Percentiles rank a stretch among this genome's conserved stretches.
phyloP scores from a whole-genome alignment of 768 basidiomycete genomes.

The Trametes gibbosa region DNA sequence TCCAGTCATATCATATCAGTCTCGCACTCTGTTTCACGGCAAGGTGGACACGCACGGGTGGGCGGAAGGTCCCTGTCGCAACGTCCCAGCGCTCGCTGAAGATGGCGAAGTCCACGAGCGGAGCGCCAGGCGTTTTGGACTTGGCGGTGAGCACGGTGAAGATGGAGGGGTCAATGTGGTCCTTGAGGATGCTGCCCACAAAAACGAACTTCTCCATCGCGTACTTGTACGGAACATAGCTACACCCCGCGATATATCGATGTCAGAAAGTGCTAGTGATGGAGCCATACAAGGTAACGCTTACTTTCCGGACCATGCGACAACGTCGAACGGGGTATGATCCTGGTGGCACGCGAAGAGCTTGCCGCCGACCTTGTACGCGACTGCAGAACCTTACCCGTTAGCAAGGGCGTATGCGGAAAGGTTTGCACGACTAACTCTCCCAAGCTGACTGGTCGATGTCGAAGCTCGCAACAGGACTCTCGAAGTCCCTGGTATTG shows the following conservation, averaged over 20 bases:
- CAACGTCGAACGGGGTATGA: slow-evolving; percentile 71
- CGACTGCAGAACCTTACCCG: slow-evolving; percentile 1
- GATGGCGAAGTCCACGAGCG: slow-evolving; percentile 62
- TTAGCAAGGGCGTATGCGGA: slow-evolving; percentile 49
- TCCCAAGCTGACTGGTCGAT: slow-evolving; percentile 63
- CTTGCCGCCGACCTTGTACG: slow-evolving; percentile 49
- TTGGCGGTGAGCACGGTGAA: slow-evolving; percentile 25
- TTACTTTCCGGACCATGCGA: slow-evolving; percentile 69
- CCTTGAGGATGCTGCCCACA: slow-evolving; percentile 44
- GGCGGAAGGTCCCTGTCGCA: slow-evolving; percentile 54
- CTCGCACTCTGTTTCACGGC: too few relatives aligned
- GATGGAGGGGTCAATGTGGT: background rate
- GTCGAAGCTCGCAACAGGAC: slow-evolving; percentile 60
- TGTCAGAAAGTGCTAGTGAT: background rate
- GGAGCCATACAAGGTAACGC: slow-evolving; percentile 16
- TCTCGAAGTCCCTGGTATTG: slow-evolving; percentile 61
- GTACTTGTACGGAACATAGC: slow-evolving; percentile 69
- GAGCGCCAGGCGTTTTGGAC: slow-evolving; percentile 55
- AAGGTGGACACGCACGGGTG: slow-evolving; percentile 48
- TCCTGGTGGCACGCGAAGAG: slow-evolving; percentile 53
- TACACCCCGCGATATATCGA: slow-evolving; percentile 17
- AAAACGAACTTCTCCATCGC: slow-evolving; percentile 60
- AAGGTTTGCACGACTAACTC: slow-evolving; percentile 34
- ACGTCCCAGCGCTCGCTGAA: slow-evolving; percentile 68
- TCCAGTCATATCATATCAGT: too few relatives aligned